Conservation (phyloP, 768 basidiomycete genomes). For the Sporobolomyces phaffii region DNA sequence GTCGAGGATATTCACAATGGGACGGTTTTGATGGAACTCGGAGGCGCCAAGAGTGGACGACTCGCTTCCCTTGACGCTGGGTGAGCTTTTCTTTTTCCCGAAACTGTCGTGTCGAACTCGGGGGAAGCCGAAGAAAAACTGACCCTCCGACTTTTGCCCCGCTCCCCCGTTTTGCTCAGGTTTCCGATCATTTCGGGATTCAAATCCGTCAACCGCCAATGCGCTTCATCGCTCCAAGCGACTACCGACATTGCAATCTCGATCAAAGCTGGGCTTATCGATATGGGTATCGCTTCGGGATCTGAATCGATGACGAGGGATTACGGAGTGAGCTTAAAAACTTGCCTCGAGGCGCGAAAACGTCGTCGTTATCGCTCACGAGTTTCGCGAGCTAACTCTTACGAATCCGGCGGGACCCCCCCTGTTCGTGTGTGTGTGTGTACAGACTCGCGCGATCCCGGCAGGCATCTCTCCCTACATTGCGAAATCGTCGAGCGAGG, state of each 20-base stretch:
- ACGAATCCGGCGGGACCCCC: too few relatives aligned
- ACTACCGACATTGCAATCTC: constrained; percentile 45
- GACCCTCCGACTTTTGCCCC: too few relatives aligned
- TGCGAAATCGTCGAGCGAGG: constrained; percentile 46
- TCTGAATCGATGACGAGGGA: constrained; percentile 50
- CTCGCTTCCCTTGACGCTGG: constrained; percentile 47
- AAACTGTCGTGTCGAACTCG: too few relatives aligned
- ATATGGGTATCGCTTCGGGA: constrained; percentile 49
- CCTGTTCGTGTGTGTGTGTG: too few relatives aligned
- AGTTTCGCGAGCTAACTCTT: too few relatives aligned
- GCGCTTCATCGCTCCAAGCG: constrained; percentile 49
- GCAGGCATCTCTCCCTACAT: constrained; percentile 36
- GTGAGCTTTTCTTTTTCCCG: constrained; percentile 17
- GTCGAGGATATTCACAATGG: constrained; percentile 48
- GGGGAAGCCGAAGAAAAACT: too few relatives aligned
- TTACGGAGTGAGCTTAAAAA: constrained; percentile 44
- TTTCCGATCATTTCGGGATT: constrained; percentile 47
- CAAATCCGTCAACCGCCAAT: constrained; percentile 51
- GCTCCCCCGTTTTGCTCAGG: constrained; percentile 16
- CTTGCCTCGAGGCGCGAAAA: too few relatives aligned
- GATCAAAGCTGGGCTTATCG: constrained; percentile 49
- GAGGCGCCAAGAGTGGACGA: constrained; percentile 47
- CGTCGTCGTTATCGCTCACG: too few relatives aligned
- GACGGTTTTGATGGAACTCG: constrained; percentile 48
- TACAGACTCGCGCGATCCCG: constrained; percentile 35